These are phyloP conservation scores for Lecanicillium sp. DNA, from an alignment of 2,329 filamentous ascomycete species.

Conservation along the genomic window DNA sequence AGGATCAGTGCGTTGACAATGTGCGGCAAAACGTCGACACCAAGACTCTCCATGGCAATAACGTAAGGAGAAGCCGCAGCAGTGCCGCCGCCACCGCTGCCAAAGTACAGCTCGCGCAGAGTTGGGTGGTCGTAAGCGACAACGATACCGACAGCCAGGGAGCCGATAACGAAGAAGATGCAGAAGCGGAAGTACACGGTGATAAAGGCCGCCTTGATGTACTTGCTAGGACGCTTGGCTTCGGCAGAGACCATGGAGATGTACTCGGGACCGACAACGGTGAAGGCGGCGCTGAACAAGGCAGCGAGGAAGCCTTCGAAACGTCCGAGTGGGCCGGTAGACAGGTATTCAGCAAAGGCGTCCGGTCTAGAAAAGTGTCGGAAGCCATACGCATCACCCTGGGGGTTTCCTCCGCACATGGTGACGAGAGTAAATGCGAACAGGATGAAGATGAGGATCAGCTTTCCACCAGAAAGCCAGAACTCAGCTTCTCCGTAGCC, in stretches of 20 bases:
- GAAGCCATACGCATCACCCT: constrained; percentile 61
- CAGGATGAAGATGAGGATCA: constrained; percentile 57
- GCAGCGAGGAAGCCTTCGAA: constrained; percentile 64
- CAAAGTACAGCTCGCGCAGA: constrained; percentile 41
- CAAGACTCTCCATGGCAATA: constrained; percentile 50
- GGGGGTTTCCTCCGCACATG: constrained; percentile 70
- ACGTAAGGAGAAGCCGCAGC: constrained; percentile 54
- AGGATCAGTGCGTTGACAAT: constrained; percentile 46
- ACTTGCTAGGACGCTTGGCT: constrained; percentile 51
- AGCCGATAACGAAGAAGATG: constrained; percentile 61
- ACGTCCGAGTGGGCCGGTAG: constrained; percentile 51
- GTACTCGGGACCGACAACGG: constrained; percentile 58
- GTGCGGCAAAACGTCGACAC: constrained; percentile 43
- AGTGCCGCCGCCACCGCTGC: constrained; percentile 24
- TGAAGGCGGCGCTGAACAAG: constrained; percentile 55
- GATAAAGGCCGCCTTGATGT: constrained; percentile 62
- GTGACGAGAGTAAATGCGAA: constrained; percentile 68
- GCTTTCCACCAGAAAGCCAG: constrained; percentile 53
- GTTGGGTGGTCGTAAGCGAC: constrained; percentile 55
- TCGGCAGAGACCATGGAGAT: constrained; percentile 62
- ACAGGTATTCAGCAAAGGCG: constrained; percentile 43
- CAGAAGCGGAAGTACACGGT: constrained; percentile 65
- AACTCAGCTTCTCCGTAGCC: constrained; percentile 68
- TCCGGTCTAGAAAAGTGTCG: constrained; percentile 49
- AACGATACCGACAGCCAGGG: constrained; percentile 58